These are phyloP conservation scores for Juglanconis juglandina DNA, from an alignment of 2,329 filamentous ascomycete species.

Conservation along the genomic window DNA sequence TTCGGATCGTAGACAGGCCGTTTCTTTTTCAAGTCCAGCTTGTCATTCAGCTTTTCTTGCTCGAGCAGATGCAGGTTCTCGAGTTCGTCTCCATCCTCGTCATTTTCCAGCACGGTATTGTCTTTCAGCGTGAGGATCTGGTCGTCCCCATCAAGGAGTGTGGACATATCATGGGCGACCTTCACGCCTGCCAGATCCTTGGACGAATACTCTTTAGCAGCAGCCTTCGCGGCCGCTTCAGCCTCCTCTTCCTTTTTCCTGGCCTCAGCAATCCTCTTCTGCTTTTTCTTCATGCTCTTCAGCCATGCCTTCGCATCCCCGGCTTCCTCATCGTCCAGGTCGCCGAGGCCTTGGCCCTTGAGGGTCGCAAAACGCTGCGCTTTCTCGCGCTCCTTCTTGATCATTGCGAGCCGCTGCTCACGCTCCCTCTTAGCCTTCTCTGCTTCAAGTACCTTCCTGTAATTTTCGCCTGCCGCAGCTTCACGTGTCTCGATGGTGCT, in stretches of 20 bases:
- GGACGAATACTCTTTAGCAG: slow-evolving; percentile 72
- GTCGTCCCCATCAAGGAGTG: slow-evolving; percentile 79
- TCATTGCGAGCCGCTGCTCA: slow-evolving; percentile 74
- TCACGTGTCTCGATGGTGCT: slow-evolving; percentile 83
- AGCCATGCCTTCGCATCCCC: slow-evolving; percentile 84
- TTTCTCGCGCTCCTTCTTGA: slow-evolving; percentile 82
- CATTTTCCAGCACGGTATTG: slow-evolving; percentile 75
- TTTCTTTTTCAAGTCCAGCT: slow-evolving; percentile 83
- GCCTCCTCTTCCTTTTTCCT: slow-evolving; percentile 71
- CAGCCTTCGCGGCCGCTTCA: slow-evolving; percentile 68
- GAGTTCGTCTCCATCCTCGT: slow-evolving; percentile 86
- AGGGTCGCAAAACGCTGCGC: slow-evolving; percentile 73
- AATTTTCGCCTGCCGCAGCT: slow-evolving; percentile 72
- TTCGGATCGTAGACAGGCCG: slow-evolving; percentile 85
- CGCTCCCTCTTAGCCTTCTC: slow-evolving; percentile 75
- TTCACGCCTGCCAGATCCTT: slow-evolving; percentile 86
- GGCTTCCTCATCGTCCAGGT: slow-evolving; percentile 62
- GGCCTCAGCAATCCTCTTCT: slow-evolving; percentile 82
- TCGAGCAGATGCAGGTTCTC: slow-evolving; percentile 73
- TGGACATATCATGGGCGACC: slow-evolving; percentile 80
- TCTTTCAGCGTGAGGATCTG: slow-evolving; percentile 96
- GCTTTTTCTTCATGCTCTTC: slow-evolving; percentile 83
- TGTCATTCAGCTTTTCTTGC: slow-evolving; percentile 69
- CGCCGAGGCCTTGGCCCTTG: slow-evolving; percentile 80
- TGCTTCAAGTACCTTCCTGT: slow-evolving; percentile 60